Percentiles rank a stretch among this genome's conserved stretches.
Conservation (phyloP, 2,329 filamentous ascomycete species). For the Verticillium nubilum region DNA sequence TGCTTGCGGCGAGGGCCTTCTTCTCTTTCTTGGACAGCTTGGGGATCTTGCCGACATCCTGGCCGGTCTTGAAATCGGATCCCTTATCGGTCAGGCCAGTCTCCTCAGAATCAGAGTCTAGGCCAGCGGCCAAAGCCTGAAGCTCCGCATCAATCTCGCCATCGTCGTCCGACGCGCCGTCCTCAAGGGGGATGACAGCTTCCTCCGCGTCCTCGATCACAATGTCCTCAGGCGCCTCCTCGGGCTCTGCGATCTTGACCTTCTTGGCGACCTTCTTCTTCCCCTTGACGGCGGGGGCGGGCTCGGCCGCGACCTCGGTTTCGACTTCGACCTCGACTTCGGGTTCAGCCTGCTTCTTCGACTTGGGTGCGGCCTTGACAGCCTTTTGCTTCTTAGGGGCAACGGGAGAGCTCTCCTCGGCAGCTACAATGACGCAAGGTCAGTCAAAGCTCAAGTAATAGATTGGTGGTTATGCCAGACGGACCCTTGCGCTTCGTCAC, state of each 20-base stretch:
- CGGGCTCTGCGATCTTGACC: conserved; percentile 20
- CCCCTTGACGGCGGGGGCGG: conserved; percentile 34
- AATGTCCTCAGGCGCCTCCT: conserved; percentile 16
- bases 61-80: conserved; percentile 38
- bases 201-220: conserved; percentile 14
- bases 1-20: conserved; percentile 30
- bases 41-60: conserved; percentile 46
- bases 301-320: conserved; percentile 24
- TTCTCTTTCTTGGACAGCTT: conserved; percentile 37
- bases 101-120: conserved; percentile 41
- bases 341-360: conserved; percentile 16
- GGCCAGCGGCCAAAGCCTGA: conserved; percentile 35
- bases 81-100: conserved; percentile 24
- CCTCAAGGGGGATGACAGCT: conserved; percentile 19
- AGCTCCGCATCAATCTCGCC: conserved; percentile 35
- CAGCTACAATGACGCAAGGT: conserved; percentile 23
- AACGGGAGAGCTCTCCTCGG: conserved; percentile 38
- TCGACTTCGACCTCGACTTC: conserved; percentile 13
- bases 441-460: conserved; percentile 10
- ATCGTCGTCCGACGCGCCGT: conserved; percentile 25
- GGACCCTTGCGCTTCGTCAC: conserved; percentile 31
- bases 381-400: conserved; percentile 41
- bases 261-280: conserved; percentile 34
- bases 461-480: conserved; percentile 3
- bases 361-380: conserved; percentile 24